A percentile compares a stretch with the other conserved stretches of the same genome.
Conservation (phyloP, 176 grass and related monocot species). For the Aegilops sharonensis region DNA sequence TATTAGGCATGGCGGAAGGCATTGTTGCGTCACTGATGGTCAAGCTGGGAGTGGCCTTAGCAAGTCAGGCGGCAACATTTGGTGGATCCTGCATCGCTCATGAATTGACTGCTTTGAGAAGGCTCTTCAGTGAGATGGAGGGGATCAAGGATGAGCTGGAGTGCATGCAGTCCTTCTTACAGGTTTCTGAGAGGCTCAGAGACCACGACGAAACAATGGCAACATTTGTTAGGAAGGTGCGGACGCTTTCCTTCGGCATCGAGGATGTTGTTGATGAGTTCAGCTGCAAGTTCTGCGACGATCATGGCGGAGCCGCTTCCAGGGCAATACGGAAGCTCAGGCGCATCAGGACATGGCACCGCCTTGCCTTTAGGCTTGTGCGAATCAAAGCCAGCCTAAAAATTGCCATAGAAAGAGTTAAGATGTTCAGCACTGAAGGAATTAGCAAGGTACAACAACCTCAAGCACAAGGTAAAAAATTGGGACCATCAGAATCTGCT, state of each 20-base stretch:
- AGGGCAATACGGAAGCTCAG: neutral
- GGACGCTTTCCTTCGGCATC: neutral
- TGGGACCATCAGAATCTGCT: neutral
- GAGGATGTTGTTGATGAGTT: constrained; percentile 20
- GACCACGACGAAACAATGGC: neutral
- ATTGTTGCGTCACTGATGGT: neutral
- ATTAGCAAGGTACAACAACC: neutral
- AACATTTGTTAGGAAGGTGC: constrained; percentile 3
- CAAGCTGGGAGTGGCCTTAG: neutral
- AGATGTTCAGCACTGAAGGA: neutral
- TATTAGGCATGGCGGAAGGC: neutral
- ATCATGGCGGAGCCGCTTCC: neutral
- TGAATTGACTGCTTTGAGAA: neutral
- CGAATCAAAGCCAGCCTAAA: neutral
- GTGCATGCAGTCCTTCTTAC: constrained; percentile 4
- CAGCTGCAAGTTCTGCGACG: neutral
- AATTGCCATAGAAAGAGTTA: neutral
- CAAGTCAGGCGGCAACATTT: neutral
- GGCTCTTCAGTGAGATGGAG: neutral
- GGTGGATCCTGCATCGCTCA: neutral
- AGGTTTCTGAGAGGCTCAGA: neutral
- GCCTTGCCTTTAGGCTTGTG: neutral
- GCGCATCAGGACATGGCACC: neutral
- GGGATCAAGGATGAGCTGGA: constrained; percentile 8
- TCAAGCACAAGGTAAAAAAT: neutral